Conservation (phyloP, 257 asterid species). For the Penstemon eatonii region DNA sequence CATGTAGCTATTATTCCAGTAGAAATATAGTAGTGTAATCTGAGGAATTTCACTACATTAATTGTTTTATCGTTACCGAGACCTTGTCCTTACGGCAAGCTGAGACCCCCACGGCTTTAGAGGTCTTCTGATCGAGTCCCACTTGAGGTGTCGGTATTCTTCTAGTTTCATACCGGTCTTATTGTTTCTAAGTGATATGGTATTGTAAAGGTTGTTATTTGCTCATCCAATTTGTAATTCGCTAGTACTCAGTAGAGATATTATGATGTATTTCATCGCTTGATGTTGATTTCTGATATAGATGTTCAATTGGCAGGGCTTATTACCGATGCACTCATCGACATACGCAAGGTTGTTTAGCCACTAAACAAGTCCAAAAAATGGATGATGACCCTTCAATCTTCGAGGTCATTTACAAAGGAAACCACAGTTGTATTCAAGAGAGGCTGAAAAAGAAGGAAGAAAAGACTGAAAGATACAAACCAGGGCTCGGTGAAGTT, state of each 20-base stretch:
- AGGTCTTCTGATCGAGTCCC: background rate
- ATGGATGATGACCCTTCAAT: slow-evolving; percentile 37
- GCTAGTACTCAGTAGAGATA: background rate
- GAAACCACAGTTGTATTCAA: slow-evolving; percentile 43
- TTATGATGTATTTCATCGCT: background rate
- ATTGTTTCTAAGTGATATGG: no score
- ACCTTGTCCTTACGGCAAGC: no score
- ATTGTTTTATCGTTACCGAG: no score
- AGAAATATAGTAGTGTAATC: no score
- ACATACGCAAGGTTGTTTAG: slow-evolving; percentile 46
- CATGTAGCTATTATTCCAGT: background rate
- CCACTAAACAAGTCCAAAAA: slow-evolving; percentile 52
- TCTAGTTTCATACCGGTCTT: background rate
- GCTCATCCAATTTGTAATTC: background rate
- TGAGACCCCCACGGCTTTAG: background rate
- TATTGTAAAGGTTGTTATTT: background rate
- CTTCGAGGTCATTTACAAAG: slow-evolving; percentile 47
- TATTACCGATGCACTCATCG: slow-evolving; percentile 55
- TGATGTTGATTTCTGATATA: background rate
- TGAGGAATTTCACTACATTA: no score
- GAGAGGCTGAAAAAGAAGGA: slow-evolving; percentile 13
- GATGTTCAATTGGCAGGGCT: slow-evolving; percentile 33
- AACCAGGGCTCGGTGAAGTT: slow-evolving; percentile 26
- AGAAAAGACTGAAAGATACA: slow-evolving; percentile 8
- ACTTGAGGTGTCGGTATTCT: background rate